A percentile compares a stretch with the other conserved stretches of the same genome.
Evolutionary conservation across 768 basidiomycete genomes (phyloP).

Genomic region (Gymnopilus dilepis): DNA sequence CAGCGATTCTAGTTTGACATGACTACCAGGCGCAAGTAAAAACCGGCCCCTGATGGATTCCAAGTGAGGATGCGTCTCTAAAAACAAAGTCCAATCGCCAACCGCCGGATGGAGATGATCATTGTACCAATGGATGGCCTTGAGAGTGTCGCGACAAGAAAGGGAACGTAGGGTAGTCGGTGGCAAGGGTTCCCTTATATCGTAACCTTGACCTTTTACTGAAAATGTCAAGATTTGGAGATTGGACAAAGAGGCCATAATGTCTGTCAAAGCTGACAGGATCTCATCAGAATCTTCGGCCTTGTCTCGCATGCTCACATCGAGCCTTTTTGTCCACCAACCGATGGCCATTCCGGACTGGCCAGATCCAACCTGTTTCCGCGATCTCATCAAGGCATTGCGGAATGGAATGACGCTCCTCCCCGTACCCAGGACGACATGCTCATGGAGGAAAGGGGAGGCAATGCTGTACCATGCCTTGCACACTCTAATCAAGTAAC

Average conservation of each 20-base stretch:
- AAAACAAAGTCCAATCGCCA: conserved; percentile 20
- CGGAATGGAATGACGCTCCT: conserved; percentile 17
- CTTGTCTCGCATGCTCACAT: conserved; percentile 23
- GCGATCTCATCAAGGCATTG: conserved; percentile 8
- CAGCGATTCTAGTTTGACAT: conserved; percentile 12
- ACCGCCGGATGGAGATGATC: not conserved
- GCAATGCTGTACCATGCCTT: conserved; percentile 29
- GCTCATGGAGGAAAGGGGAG: conserved; percentile 27
- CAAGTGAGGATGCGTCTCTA: conserved; percentile 19
- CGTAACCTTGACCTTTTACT: conserved; percentile 10
- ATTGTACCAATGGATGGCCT: conserved; percentile 22
- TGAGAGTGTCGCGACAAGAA: conserved; percentile 19
- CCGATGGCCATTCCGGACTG: conserved; percentile 6
- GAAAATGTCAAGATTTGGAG: conserved; percentile 28
- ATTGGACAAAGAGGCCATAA: conserved; percentile 23
- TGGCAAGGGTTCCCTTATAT: not conserved
- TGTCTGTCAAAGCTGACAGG: conserved; percentile 13
- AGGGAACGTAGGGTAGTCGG: conserved; percentile 8
- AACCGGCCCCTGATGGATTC: conserved; percentile 16
- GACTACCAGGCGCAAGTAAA: not conserved
- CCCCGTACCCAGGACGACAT: conserved; percentile 23
- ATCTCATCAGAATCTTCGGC: not conserved
- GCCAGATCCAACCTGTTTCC: not conserved
- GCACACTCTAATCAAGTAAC: conserved; percentile 26
- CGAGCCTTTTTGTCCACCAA: conserved; percentile 32